These are phyloP conservation scores for Casuarina equisetifolia DNA, from an alignment of 306 rosid species.

Conservation along the genomic window DNA sequence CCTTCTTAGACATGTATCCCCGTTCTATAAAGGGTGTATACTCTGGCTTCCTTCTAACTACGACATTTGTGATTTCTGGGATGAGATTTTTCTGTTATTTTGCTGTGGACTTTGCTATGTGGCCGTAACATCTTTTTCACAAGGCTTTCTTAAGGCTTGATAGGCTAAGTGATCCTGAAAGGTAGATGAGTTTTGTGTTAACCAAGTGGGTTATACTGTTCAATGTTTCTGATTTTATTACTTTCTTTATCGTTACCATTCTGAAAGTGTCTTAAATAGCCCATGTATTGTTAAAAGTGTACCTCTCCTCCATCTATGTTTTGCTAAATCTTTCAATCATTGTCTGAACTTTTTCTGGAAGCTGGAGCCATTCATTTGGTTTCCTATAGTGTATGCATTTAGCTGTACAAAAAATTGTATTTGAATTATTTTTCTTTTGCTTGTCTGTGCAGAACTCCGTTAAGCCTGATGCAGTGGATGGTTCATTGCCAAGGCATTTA, in stretches of 20 bases:
- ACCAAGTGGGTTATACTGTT: neutral
- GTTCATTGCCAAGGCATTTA: slow-evolving; percentile 20
- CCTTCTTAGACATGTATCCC: neutral
- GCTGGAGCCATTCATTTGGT: neutral
- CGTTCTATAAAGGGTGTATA: neutral
- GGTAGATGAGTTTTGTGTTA: neutral
- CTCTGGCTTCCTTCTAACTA: neutral
- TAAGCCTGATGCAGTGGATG: slow-evolving; percentile 30
- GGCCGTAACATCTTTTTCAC: neutral
- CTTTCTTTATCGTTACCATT: neutral
- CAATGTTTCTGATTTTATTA: neutral
- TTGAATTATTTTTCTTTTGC: neutral
- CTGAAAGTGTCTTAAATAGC: neutral
- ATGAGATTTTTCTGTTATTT: neutral
- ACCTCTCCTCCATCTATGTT: neutral
- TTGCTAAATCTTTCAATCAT: neutral
- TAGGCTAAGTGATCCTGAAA: neutral
- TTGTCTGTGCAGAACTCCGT: slow-evolving; percentile 46
- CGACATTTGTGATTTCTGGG: too few relatives aligned
- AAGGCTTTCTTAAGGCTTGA: neutral
- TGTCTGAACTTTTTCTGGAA: neutral
- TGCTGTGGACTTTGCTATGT: neutral
- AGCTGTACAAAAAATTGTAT: neutral
- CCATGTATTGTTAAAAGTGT: neutral
- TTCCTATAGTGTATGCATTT: neutral